Conservation (phyloP, 768 basidiomycete species). For the Leccinum sublutescens region DNA sequence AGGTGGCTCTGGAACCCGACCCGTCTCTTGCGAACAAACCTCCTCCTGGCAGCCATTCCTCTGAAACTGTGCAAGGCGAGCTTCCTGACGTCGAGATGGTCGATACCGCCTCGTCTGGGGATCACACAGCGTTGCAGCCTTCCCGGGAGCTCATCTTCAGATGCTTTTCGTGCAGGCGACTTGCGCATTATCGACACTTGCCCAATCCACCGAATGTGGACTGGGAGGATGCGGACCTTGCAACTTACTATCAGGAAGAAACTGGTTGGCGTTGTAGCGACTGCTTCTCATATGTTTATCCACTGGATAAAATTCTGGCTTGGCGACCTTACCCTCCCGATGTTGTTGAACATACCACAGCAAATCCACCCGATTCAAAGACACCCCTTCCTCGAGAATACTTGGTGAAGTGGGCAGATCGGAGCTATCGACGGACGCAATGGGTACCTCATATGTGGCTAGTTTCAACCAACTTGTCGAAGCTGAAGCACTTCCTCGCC, state of each 20-base stretch:
- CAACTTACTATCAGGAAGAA: slow-evolving; percentile 55
- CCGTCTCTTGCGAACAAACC: slow-evolving; percentile 21
- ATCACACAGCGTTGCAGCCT: slow-evolving; percentile 19
- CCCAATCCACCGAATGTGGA: slow-evolving; percentile 42
- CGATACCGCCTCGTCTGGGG: slow-evolving; percentile 20
- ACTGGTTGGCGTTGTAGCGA: slow-evolving; percentile 71
- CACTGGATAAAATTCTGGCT: slow-evolving; percentile 82
- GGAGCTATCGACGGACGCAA: slow-evolving; percentile 74
- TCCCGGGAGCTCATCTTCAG: slow-evolving; percentile 65
- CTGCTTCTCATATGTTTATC: slow-evolving; percentile 68
- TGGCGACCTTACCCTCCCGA: slow-evolving; percentile 82
- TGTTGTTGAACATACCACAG: slow-evolving; percentile 51
- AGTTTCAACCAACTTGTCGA: slow-evolving; percentile 57
- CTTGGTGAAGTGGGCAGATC: slow-evolving; percentile 82
- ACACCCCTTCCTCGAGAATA: slow-evolving; percentile 80
- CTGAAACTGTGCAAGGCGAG: slow-evolving; percentile 9
- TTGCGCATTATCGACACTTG: slow-evolving; percentile 79
- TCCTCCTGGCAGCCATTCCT: neutral
- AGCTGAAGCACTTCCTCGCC: slow-evolving; percentile 74
- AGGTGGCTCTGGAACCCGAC: slow-evolving; percentile 52
- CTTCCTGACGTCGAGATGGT: slow-evolving; percentile 37
- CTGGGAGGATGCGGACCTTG: slow-evolving; percentile 44
- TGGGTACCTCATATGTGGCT: slow-evolving; percentile 98
- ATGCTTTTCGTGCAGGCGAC: slow-evolving; percentile 79
- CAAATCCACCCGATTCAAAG: slow-evolving; percentile 52